phyloP scores from a whole-genome alignment of 2,329 filamentous ascomycete species.

The Diaporthe destruens region DNA sequence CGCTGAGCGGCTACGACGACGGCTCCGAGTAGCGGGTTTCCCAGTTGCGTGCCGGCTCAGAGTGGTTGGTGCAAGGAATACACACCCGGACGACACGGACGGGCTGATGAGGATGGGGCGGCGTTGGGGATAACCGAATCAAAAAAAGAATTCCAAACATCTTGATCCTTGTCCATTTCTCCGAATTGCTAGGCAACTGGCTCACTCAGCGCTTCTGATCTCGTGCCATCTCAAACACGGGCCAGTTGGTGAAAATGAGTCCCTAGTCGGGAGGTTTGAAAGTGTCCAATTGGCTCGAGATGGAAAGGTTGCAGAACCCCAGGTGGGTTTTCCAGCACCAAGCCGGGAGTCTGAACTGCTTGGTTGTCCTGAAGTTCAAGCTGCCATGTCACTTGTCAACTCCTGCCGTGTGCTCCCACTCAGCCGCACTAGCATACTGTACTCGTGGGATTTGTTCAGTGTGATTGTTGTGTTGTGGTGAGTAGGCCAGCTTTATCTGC shows the following conservation, averaged over 20 bases:
- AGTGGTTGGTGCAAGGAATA: constrained; percentile 24
- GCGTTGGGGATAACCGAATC: constrained; percentile 42
- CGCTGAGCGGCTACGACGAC: constrained; percentile 72
- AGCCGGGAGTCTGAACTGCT: background rate
- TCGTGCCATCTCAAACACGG: background rate
- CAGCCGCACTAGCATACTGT: too few relatives aligned
- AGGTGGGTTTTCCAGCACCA: background rate
- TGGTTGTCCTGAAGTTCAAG: too few relatives aligned
- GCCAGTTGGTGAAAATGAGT: background rate
- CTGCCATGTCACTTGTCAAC: too few relatives aligned
- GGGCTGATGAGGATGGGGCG: constrained; percentile 14
- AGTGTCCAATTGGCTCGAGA: background rate
- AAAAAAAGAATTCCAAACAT: background rate
- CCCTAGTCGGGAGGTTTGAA: background rate
- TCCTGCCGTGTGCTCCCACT: too few relatives aligned
- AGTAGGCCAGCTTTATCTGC: background rate
- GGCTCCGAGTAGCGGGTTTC: constrained; percentile 50
- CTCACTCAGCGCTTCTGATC: background rate
- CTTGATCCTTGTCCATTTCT: background rate
- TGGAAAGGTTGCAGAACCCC: background rate
- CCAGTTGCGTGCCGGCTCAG: background rate
- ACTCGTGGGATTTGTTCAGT: background rate
- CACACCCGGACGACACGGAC: constrained; percentile 1
- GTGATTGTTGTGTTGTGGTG: background rate
- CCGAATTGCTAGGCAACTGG: background rate